A percentile compares a stretch with the other conserved stretches of the same genome.
These are phyloP conservation scores for Magnusiomyces magnusii DNA, from an alignment of 1,139 yeast genomes.

Conservation along the genomic window DNA sequence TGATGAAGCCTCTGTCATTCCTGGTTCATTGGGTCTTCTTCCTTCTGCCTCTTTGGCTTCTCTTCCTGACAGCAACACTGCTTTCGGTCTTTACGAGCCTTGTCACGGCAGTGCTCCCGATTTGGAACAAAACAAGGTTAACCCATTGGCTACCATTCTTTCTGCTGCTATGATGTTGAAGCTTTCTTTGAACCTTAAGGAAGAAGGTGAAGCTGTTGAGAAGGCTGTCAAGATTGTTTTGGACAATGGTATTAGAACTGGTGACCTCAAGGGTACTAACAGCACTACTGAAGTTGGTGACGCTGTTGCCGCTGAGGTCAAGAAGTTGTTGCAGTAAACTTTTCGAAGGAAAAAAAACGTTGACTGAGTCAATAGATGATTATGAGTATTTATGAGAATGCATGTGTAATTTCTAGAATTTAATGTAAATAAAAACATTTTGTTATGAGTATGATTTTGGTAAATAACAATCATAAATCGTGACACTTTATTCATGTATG, in stretches of 20 bases:
- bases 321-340: slow-evolving; percentile 40
- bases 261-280: slow-evolving; percentile 75
- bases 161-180: slow-evolving; percentile 98
- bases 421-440: no score
- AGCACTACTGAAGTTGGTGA: slow-evolving; percentile 89
- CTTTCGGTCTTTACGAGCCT: slow-evolving; percentile 96
- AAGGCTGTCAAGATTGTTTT: slow-evolving; percentile 77
- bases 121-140: slow-evolving; percentile 75
- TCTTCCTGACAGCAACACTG: slow-evolving; percentile 85
- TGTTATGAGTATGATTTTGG: no score
- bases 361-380: not conserved
- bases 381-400: not conserved
- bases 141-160: slow-evolving; percentile 90
- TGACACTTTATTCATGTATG: no score
- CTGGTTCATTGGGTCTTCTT: slow-evolving; percentile 90
- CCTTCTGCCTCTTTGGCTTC: slow-evolving; percentile 97
- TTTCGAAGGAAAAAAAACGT: not conserved
- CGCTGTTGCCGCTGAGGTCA: slow-evolving; percentile 71
- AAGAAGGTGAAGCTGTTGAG: slow-evolving; percentile 86
- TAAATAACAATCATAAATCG: no score
- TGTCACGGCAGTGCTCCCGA: slow-evolving; percentile 99
- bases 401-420: not conserved
- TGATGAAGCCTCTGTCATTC: slow-evolving; percentile 96
- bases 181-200: slow-evolving; percentile 68
- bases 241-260: slow-evolving; percentile 82